Conservation (phyloP, 306 rosid genomes). For the Prunus kanzakura region DNA sequence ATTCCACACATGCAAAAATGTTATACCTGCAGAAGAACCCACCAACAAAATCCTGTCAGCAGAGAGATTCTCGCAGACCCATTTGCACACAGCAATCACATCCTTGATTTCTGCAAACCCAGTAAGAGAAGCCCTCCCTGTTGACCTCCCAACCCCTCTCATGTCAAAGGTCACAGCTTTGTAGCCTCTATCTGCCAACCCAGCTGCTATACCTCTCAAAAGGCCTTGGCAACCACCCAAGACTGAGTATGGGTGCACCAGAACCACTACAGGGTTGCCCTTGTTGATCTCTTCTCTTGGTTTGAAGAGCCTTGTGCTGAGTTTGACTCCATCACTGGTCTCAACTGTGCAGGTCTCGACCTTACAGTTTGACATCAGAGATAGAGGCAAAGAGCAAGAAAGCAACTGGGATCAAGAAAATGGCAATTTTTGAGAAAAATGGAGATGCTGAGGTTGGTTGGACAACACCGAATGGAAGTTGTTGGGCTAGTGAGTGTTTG, state of each 20-base stretch:
- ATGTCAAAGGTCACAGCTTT: conserved; percentile 72
- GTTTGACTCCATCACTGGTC: conserved; percentile 64
- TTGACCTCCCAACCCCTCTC: conserved; percentile 80
- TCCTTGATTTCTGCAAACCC: conserved; percentile 82
- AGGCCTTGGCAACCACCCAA: conserved; percentile 87
- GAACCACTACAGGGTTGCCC: conserved; percentile 47
- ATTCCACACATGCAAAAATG: not conserved
- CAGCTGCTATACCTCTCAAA: conserved; percentile 74
- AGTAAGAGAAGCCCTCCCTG: conserved; percentile 74
- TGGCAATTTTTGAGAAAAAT: not conserved
- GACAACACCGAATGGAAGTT: not conserved
- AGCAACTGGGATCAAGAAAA: not conserved
- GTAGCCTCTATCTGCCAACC: conserved; percentile 60
- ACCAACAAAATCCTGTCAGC: conserved; percentile 47
- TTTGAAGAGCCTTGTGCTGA: conserved; percentile 62
- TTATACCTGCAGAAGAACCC: conserved; percentile 96
- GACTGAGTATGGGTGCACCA: conserved; percentile 91
- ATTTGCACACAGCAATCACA: conserved; percentile 66
- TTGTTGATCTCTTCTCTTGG: conserved; percentile 32
- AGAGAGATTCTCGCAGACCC: conserved; percentile 41
- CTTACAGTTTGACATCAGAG: conserved; percentile 43
- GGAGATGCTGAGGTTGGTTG: not conserved
- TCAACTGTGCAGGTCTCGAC: conserved; percentile 63
- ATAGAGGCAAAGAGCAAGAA: not conserved
- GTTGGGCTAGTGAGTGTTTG: not conserved